These are phyloP conservation scores for Aotearoamyces nothofagi DNA, from an alignment of 2,329 filamentous ascomycete species.

Conservation along the genomic window DNA sequence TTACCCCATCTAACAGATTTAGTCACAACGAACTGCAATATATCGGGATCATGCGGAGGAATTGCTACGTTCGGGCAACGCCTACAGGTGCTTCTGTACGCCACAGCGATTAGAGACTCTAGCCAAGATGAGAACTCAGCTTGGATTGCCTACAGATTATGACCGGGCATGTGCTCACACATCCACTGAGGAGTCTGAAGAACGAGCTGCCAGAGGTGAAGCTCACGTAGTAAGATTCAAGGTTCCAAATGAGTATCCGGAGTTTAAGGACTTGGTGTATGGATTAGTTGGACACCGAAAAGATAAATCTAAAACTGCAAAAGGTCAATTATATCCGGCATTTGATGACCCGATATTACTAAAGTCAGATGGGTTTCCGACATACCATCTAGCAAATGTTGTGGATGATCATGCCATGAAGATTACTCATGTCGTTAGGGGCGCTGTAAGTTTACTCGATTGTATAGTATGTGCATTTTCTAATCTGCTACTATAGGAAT, in stretches of 20 bases:
- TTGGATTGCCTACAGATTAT: slow-evolving; percentile 44
- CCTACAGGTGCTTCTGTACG: slow-evolving; percentile 89
- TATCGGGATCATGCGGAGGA: slow-evolving; percentile 58
- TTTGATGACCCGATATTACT: slow-evolving; percentile 79
- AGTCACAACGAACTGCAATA: slow-evolving; percentile 57
- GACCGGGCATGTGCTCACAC: slow-evolving; percentile 62
- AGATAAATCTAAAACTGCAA: slow-evolving; percentile 27
- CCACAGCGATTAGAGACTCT: slow-evolving; percentile 53
- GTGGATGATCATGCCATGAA: slow-evolving; percentile 92
- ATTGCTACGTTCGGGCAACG: slow-evolving; percentile 55
- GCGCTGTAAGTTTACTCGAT: slow-evolving; percentile 38
- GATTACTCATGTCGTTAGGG: slow-evolving; percentile 89
- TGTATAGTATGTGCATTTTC: slow-evolving; percentile 1
- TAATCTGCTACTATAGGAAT: slow-evolving; percentile 44
- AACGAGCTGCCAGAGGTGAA: slow-evolving; percentile 54
- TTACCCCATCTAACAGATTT: slow-evolving; percentile 2
- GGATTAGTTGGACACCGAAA: slow-evolving; percentile 42
- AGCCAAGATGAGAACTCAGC: slow-evolving; percentile 44
- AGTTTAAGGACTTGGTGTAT: slow-evolving; percentile 68
- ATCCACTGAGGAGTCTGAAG: slow-evolving; percentile 49
- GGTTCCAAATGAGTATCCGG: slow-evolving; percentile 42
- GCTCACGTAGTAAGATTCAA: slow-evolving; percentile 65
- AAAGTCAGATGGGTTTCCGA: slow-evolving; percentile 84
- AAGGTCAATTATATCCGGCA: slow-evolving; percentile 17
- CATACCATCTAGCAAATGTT: slow-evolving; percentile 95